A percentile compares a stretch with the other conserved stretches of the same genome.
Conservation (phyloP, 1,284 basidiomycete species). For the Golubevia pallescens region DNA sequence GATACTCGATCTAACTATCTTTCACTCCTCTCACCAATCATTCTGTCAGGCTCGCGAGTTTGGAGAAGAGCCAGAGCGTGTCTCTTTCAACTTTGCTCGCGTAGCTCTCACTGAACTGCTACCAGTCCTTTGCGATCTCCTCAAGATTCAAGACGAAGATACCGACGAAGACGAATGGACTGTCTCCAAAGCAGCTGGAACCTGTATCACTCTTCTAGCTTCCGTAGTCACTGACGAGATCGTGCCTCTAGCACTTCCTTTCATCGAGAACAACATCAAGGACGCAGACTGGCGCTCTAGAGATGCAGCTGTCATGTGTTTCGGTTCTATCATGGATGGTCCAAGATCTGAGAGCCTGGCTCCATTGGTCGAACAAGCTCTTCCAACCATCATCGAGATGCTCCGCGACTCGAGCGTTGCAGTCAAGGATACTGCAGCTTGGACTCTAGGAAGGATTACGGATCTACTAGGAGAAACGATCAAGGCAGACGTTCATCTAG, state of each 20-base stretch:
- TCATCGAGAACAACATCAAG: slow-evolving; percentile 96
- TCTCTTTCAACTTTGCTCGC: slow-evolving; percentile 90
- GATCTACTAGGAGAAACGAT: slow-evolving; percentile 86
- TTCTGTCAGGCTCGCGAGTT: slow-evolving; percentile 78
- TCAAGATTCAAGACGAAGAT: slow-evolving; percentile 93
- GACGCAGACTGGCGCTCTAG: slow-evolving; percentile 87
- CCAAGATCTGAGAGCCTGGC: slow-evolving; percentile 85
- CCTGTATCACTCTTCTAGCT: slow-evolving; percentile 86
- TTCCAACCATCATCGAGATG: slow-evolving; percentile 93
- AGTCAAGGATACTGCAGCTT: slow-evolving; percentile 96
- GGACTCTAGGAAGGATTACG: slow-evolving; percentile 95
- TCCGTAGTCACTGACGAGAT: slow-evolving; percentile 89
- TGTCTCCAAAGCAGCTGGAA: slow-evolving; percentile 95
- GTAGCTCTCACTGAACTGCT: slow-evolving; percentile 92
- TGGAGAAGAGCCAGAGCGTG: slow-evolving; percentile 84
- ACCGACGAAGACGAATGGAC: slow-evolving; percentile 99
- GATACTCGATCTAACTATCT: too few species aligned
- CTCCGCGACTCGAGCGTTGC: slow-evolving; percentile 83
- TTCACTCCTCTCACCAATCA: neutral
- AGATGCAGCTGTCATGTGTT: slow-evolving; percentile 97
- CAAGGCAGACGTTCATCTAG: slow-evolving; percentile 86
- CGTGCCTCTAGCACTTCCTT: slow-evolving; percentile 91
- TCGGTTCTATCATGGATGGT: slow-evolving; percentile 95
- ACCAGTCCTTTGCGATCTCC: slow-evolving; percentile 85
- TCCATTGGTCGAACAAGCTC: slow-evolving; percentile 90